Conservation (phyloP, 108 stramenopile species). For the Fistulifera solaris region DNA sequence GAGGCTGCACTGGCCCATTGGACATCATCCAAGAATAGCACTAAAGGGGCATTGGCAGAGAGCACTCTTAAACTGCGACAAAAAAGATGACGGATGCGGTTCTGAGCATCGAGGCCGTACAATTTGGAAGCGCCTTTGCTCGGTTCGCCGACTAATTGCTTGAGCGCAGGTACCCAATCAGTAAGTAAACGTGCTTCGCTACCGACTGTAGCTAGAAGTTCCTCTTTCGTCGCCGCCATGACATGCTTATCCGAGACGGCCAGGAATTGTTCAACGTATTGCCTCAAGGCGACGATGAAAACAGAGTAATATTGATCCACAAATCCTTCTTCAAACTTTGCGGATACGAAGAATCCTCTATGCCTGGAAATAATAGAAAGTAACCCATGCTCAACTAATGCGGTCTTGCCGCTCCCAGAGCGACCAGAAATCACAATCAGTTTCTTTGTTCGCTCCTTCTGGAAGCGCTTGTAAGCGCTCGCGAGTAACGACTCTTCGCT, state of each 20-base stretch:
- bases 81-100: constrained; percentile 17
- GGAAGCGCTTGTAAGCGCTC: too few species aligned
- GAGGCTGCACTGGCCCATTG: constrained; percentile 20
- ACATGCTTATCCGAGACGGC: not conserved
- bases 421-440: constrained; percentile 14
- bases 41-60: constrained; percentile 12
- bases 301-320: not conserved
- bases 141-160: not conserved
- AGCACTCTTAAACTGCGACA: constrained; percentile 21
- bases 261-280: constrained; percentile 2
- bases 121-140: not conserved
- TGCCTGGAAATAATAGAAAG: not conserved
- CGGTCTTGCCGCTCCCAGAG: constrained; percentile 6
- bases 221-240: not conserved
- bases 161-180: constrained; percentile 17
- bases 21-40: constrained; percentile 23
- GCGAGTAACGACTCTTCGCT: too few species aligned
- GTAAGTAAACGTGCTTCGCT: constrained; percentile 6
- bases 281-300: constrained; percentile 1
- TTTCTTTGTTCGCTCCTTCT: not conserved
- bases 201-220: constrained; percentile 1
- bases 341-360: constrained; percentile 6
- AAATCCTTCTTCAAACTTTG: constrained; percentile 3
- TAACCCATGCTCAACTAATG: constrained; percentile 1
- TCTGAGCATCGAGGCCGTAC: constrained; percentile 14